A percentile compares a stretch with the other conserved stretches of the same genome.
Conservation (phyloP, 139 green algal genomes). For the Coccomyxa sp. region DNA sequence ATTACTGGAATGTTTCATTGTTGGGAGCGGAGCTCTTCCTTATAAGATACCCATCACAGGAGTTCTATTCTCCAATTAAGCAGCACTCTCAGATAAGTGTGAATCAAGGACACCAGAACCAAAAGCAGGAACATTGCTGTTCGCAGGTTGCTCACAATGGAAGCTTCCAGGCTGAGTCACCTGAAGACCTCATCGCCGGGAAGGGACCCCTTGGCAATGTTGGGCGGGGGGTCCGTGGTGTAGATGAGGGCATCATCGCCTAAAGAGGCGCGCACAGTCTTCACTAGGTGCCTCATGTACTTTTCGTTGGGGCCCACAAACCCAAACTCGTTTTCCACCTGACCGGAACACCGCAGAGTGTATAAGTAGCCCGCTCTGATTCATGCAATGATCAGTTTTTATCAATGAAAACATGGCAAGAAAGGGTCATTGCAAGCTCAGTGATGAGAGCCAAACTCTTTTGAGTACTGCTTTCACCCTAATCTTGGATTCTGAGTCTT, state of each 20-base stretch:
- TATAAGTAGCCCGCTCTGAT: not conserved
- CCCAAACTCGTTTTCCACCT: conserved; percentile 68
- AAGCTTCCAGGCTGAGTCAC: not conserved
- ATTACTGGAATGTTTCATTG: too few species aligned
- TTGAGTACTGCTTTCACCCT: too few species aligned
- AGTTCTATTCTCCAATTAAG: not conserved
- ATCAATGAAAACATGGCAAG: not conserved
- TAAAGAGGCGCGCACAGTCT: conserved; percentile 19
- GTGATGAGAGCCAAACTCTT: too few species aligned
- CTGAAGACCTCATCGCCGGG: conserved; percentile 36
- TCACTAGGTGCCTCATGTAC: conserved; percentile 40
- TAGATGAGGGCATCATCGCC: conserved; percentile 41
- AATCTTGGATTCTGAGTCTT: too few species aligned
- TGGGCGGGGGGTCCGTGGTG: conserved; percentile 47
- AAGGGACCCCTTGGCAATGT: conserved; percentile 26
- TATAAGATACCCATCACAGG: not conserved
- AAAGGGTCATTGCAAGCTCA: too few species aligned
- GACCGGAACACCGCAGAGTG: not conserved
- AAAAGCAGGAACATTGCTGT: too few species aligned
- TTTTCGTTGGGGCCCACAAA: conserved; percentile 33
- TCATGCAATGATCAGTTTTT: not conserved
- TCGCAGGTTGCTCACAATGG: not conserved
- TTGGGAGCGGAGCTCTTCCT: too few species aligned
- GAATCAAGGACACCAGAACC: too few species aligned
- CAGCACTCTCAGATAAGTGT: too few species aligned